Evolutionary conservation across 2,329 filamentous ascomycete species (phyloP), one percentile per base, ranked within the genome.

Genomic region (Westerdykella aurantiaca): DNA sequence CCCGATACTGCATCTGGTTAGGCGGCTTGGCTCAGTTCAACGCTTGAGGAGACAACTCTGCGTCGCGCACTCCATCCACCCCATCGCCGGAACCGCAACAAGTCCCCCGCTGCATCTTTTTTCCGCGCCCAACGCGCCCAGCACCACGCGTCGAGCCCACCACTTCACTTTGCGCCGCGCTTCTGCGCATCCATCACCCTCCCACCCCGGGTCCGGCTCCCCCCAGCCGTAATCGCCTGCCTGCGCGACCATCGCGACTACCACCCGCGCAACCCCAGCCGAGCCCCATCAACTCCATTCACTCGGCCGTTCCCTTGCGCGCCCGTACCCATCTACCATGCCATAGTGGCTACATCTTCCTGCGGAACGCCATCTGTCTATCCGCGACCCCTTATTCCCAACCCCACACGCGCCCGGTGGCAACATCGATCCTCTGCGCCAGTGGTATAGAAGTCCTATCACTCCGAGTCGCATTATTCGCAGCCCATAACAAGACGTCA

Each of bases 241-340:
- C 42, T 50, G 52, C 57, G 64, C 64, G 64, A 64, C 61, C 25
- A 53, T 29, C 25, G 25, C 25, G 25, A 29, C 53, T 53, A 51
- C 51, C 50, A 51, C 56, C 47, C 52, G 52, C 56, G 53, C 50
- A 53, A 4, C 52, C 55, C 61, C 61, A 57, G 53, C 46, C 50
- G 41, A 42, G 45, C 29, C 56, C 47, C 62, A 64, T 64, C 63
- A 60, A 50, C 59, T 51, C 53, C 57, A 55, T 60, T 49, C 47
- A 52, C 56, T 43, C 46, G 49, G 47, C 46, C 46, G 42, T 51
- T 45, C 48, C 42, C 49, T 14, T 50, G 50, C 55, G 57, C 56
- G 53, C 58, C 59, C 50, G 53, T 60, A 29, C 45, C 49, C 46
- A 53, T 48, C 53, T 55, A 67, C 58, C 57, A 67, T 67, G 64